phyloP scores from a whole-genome alignment of 129 eudicot species.

The Lactuca saligna region DNA sequence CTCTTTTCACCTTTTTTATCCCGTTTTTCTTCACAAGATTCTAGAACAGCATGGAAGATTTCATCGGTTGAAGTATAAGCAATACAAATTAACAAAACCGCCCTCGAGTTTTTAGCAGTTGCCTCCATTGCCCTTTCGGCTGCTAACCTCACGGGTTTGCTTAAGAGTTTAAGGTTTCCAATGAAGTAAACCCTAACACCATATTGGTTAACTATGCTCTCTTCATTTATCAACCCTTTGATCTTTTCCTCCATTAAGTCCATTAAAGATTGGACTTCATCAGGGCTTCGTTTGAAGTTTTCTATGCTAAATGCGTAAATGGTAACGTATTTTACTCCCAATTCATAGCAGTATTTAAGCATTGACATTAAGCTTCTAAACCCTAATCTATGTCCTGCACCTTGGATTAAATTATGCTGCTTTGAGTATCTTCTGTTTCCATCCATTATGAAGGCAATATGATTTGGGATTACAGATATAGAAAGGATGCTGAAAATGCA shows the following conservation, averaged over 20 bases:
- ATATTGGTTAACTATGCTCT: slow-evolving; percentile 50
- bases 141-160: slow-evolving; percentile 46
- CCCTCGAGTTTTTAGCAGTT: slow-evolving; percentile 49
- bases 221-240: slow-evolving; percentile 48
- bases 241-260: slow-evolving; percentile 57
- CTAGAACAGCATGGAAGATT: slow-evolving; percentile 56
- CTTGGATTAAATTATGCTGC: slow-evolving; percentile 47
- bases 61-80: slow-evolving; percentile 67
- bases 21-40: slow-evolving; percentile 41
- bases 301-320: slow-evolving; percentile 79
- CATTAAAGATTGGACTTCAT: slow-evolving; percentile 66
- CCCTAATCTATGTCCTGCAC: slow-evolving; percentile 63
- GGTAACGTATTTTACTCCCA: slow-evolving; percentile 56
- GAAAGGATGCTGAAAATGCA: slow-evolving; percentile 48
- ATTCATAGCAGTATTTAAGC: slow-evolving; percentile 41
- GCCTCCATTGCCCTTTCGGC: slow-evolving; percentile 55
- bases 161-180: slow-evolving; percentile 52
- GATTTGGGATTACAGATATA: slow-evolving; percentile 48
- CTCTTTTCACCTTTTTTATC: slow-evolving; percentile 11
- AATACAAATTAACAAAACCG: slow-evolving; percentile 42
- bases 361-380: slow-evolving; percentile 53
- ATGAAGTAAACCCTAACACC: slow-evolving; percentile 58
- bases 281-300: slow-evolving; percentile 63
- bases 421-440: slow-evolving; percentile 74
- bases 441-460: slow-evolving; percentile 73